phyloP scores from a whole-genome alignment of 129 eudicot genomes.

The Deinandra increscens region DNA sequence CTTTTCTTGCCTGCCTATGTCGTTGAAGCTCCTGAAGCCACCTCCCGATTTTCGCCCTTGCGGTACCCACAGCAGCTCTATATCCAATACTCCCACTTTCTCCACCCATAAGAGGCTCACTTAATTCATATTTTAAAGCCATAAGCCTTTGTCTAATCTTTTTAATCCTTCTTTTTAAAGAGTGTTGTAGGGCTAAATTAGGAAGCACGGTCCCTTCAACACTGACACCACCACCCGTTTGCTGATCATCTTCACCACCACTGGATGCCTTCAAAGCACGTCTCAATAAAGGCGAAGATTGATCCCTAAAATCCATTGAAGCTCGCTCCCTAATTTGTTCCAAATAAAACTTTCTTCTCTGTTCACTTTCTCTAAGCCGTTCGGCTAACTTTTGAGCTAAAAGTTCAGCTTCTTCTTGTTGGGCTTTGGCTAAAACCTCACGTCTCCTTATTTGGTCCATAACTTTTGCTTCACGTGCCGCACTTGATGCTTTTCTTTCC shows the following conservation, averaged over 20 bases:
- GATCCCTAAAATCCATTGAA: conserved; percentile 96
- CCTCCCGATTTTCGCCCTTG: conserved; percentile 83
- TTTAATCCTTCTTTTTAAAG: conserved; percentile 65
- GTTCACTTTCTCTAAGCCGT: conserved; percentile 93
- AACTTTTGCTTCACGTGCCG: conserved; percentile 95
- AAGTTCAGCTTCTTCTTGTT: conserved; percentile 93
- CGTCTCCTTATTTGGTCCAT: conserved; percentile 80
- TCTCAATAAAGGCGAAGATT: conserved; percentile 75
- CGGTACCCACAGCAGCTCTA: conserved; percentile 84
- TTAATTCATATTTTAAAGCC: conserved; percentile 75
- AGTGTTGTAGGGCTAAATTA: conserved; percentile 47
- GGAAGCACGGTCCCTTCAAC: conserved; percentile 36
- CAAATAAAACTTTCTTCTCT: conserved; percentile 82
- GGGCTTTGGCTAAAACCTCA: conserved; percentile 87
- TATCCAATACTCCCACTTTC: conserved; percentile 81
- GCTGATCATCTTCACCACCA: conserved; percentile 51
- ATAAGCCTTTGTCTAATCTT: conserved; percentile 86
- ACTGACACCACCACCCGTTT: conserved; percentile 30
- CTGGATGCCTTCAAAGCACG: conserved; percentile 45
- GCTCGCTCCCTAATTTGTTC: conserved; percentile 95
- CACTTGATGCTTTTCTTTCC: conserved; percentile 97
- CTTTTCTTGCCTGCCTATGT: conserved; percentile 89
- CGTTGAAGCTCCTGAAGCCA: conserved; percentile 97
- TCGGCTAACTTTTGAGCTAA: conserved; percentile 91
- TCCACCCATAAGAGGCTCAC: conserved; percentile 56